Base-by-base conservation (phyloP, 2,329 filamentous ascomycete species). In the Clarireedia monteithiana region DNA sequence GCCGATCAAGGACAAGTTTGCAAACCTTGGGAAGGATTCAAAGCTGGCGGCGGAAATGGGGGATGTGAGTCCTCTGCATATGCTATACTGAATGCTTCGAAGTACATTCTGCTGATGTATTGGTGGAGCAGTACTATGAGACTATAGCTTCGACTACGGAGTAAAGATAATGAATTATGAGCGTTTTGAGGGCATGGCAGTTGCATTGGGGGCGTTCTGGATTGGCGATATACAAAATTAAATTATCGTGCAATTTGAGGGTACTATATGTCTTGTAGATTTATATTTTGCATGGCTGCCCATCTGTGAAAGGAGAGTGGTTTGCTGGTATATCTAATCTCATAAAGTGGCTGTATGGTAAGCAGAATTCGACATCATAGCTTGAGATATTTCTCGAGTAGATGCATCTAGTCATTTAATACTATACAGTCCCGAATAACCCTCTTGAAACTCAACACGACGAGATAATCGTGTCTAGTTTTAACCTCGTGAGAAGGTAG, bases 1-100 rank as follows among this genome's bases (percentile, higher is more conserved):
- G 94, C 77, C 79, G 49, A 72, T 92, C 4, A 86, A 86, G 12
- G 63, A 63, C 30, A 55, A 30, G 15, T 46, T 63, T 30, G 62
- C 50, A 45, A 53, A 58, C n/a, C 52, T 63, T 47, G 58, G 58
- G 40, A 61, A 54, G 24, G 60, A 66, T 58, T 52, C 56, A n/a
- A 68, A 68, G 55, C 55, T 74, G 46, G 70, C 71, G 42, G 65
- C 65, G 46, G 68, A 73, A 51, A 68, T 74, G 30, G 71, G 74
- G 68, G 73, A 76, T 66, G 74, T 67, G 58, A 66, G 66, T 67
- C 39, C 45, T 62, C 57, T 57, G 57, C 59, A 54, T 50, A 53
- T 47, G 54, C 59, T 51, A 47, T 58, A 39, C 58, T 61, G 46
- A 58, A 40, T 15, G 23, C 44, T 15, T 30, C 58, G 45, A 47